Conservation (phyloP, 352 stramenopile genomes). For the Phytopythium kandeliae region DNA sequence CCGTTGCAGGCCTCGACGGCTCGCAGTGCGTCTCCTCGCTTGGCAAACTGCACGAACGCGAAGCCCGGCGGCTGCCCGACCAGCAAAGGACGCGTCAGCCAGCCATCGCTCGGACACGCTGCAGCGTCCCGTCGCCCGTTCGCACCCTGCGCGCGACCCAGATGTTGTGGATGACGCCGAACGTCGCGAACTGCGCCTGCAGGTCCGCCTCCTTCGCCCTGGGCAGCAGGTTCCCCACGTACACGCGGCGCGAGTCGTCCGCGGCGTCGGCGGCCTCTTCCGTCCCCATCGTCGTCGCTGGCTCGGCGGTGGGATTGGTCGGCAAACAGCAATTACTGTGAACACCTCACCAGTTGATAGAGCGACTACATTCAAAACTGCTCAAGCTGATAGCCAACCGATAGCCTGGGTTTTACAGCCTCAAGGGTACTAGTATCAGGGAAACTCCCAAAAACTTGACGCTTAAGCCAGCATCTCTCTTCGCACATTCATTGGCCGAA, state of each 20-base stretch:
- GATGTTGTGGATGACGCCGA: slow-evolving; percentile 67
- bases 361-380: too few species aligned
- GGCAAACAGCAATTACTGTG: too few species aligned
- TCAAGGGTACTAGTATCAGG: too few species aligned
- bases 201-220: slow-evolving; percentile 67
- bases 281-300: neutral
- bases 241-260: slow-evolving; percentile 45
- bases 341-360: too few species aligned
- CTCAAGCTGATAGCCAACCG: too few species aligned
- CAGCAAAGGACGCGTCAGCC: slow-evolving; percentile 8
- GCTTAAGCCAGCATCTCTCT: too few species aligned
- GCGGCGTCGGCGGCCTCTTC: slow-evolving; percentile 6
- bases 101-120: too few species aligned
- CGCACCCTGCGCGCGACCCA: slow-evolving; percentile 70
- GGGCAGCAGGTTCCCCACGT: slow-evolving; percentile 68
- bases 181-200: slow-evolving; percentile 48
- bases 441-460: too few species aligned
- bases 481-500: too few species aligned
- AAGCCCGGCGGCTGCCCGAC: slow-evolving; percentile 61
- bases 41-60: slow-evolving; percentile 67
- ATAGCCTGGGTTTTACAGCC: too few species aligned
- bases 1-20: slow-evolving; percentile 38
- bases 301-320: too few species aligned
- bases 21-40: slow-evolving; percentile 29
- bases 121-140: too few species aligned